Evolutionary conservation across 1,284 basidiomycete genomes (phyloP).

Genomic region (Trichosporon asahii): DNA sequence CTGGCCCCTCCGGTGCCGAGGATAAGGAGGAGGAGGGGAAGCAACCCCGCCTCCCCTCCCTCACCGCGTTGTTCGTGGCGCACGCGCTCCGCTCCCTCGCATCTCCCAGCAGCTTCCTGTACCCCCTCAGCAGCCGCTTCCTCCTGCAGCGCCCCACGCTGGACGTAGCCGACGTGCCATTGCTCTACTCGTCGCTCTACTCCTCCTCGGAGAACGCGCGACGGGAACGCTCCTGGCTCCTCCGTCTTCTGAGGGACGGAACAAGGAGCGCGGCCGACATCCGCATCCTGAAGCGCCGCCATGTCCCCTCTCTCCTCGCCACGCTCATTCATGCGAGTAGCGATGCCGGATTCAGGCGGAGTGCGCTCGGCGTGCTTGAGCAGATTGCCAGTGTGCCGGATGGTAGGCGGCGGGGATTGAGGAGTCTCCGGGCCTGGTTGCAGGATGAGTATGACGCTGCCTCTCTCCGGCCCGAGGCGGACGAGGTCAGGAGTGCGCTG

Average conservation of each 20-base stretch:
- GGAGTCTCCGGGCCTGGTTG: slow-evolving; percentile 71
- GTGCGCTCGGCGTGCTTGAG: slow-evolving; percentile 59
- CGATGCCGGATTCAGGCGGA: slow-evolving; percentile 58
- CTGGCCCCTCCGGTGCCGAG: not conserved
- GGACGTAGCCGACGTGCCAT: slow-evolving; percentile 72
- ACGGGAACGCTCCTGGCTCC: slow-evolving; percentile 81
- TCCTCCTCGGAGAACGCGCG: slow-evolving; percentile 68
- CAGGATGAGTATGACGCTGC: slow-evolving; percentile 60
- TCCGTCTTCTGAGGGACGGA: slow-evolving; percentile 76
- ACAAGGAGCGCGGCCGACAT: slow-evolving; percentile 70
- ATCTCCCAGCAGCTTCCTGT: slow-evolving; percentile 73
- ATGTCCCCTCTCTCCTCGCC: slow-evolving; percentile 81
- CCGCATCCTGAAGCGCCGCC: slow-evolving; percentile 71
- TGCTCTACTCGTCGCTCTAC: slow-evolving; percentile 81
- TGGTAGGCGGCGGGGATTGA: slow-evolving; percentile 67
- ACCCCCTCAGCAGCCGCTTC: slow-evolving; percentile 74
- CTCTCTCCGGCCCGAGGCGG: slow-evolving; percentile 15
- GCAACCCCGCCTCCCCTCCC: slow-evolving; percentile 57
- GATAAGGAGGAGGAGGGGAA: slow-evolving; percentile 37
- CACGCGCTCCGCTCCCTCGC: slow-evolving; percentile 75
- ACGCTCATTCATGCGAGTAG: slow-evolving; percentile 67
- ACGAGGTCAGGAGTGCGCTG: slow-evolving; percentile 21
- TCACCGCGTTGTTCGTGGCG: slow-evolving; percentile 72
- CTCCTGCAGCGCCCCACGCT: slow-evolving; percentile 75
- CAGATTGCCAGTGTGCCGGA: slow-evolving; percentile 65